Conservation (phyloP, 495 filamentous ascomycete genomes). For the Xylaria sp. region DNA sequence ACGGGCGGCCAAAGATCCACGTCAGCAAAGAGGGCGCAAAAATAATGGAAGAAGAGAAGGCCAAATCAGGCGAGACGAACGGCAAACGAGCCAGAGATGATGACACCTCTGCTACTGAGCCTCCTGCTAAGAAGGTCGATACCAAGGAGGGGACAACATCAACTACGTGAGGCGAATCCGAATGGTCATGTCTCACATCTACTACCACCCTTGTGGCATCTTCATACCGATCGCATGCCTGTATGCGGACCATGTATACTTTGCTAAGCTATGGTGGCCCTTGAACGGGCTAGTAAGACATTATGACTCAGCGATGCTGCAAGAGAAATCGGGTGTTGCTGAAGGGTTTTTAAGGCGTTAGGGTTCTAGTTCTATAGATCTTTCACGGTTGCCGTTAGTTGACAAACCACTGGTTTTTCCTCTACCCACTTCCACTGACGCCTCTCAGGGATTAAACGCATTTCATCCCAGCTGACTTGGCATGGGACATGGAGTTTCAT, state of each 20-base stretch:
- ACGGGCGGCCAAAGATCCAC: slow-evolving; percentile 41
- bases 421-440: background rate
- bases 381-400: slow-evolving; percentile 3
- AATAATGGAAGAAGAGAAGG: slow-evolving; percentile 31
- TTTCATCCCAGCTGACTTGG: background rate
- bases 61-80: slow-evolving; percentile 35
- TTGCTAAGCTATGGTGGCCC: background rate
- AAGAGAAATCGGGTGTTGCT: slow-evolving; percentile 28
- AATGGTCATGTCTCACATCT: background rate
- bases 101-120: slow-evolving; percentile 41
- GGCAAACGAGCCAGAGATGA: slow-evolving; percentile 55
- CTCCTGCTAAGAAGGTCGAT: slow-evolving; percentile 59
- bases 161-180: slow-evolving; percentile 24
- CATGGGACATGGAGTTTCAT: background rate
- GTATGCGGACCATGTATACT: slow-evolving; percentile 13
- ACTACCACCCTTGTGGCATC: background rate
- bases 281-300: background rate
- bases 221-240: background rate
- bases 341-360: slow-evolving; percentile 21
- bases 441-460: background rate
- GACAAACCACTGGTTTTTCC: background rate
- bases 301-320: background rate
- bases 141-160: slow-evolving; percentile 45
- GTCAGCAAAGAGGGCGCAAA: slow-evolving; percentile 45
- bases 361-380: slow-evolving; percentile 2